phyloP scores from a whole-genome alignment of 202 grass and related monocot genomes.

The Eragrostis tef region DNA sequence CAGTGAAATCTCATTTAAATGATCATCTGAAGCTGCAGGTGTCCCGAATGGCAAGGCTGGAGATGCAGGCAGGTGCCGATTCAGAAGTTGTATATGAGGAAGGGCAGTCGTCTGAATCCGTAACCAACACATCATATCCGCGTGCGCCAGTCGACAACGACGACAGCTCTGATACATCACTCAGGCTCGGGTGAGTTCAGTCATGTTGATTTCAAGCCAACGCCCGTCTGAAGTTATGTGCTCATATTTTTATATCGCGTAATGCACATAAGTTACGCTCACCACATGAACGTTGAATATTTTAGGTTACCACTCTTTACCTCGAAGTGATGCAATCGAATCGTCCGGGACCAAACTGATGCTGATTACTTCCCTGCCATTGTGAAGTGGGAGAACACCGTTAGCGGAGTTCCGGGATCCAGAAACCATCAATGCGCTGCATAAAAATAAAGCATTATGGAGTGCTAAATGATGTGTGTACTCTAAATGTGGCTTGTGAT shows the following conservation, averaged over 20 bases:
- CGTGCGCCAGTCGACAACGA: conserved; percentile 43
- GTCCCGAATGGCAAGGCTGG: conserved; percentile 46
- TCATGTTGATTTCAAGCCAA: conserved; percentile 9
- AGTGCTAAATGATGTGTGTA: conserved; percentile 44
- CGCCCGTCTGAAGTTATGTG: not conserved
- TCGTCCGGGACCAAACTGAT: not conserved
- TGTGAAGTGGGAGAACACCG: not conserved
- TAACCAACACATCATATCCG: conserved; percentile 53
- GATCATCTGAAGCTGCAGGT: conserved; percentile 54
- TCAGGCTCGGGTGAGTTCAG: conserved; percentile 71
- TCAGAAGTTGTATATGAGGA: conserved; percentile 59
- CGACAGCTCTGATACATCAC: conserved; percentile 62
- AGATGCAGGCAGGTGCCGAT: conserved; percentile 55
- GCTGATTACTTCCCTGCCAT: not conserved
- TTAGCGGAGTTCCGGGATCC: not conserved
- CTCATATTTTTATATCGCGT: not conserved
- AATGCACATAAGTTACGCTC: not conserved
- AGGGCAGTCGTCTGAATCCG: conserved; percentile 70
- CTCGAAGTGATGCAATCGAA: conserved; percentile 45
- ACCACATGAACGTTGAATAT: conserved; percentile 9
- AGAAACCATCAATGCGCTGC: not conserved
- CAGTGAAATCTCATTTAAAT: not conserved
- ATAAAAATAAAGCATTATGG: conserved; percentile 29
- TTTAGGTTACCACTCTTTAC: conserved; percentile 53
- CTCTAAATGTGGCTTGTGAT: conserved; percentile 20